Conservation (phyloP, 768 basidiomycete species). For the Suillus ampliporus region DNA sequence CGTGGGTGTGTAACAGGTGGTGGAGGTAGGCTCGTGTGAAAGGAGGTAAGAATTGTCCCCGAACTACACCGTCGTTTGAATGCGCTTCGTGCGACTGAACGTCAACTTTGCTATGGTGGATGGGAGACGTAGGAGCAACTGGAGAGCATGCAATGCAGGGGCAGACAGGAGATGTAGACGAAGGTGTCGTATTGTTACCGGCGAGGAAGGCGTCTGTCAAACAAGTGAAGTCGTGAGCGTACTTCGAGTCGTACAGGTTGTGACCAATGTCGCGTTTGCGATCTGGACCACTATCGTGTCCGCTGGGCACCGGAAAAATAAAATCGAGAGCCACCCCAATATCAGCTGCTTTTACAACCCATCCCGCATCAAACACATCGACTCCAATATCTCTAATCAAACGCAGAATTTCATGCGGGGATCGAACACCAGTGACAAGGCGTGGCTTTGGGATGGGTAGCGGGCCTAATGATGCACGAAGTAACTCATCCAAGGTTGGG, state of each 20-base stretch:
- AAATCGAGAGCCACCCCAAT: slow-evolving; percentile 83
- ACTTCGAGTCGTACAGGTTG: slow-evolving; percentile 68
- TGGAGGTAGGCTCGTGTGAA: slow-evolving; percentile 73
- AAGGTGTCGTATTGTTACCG: slow-evolving; percentile 6
- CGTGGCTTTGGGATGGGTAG: slow-evolving; percentile 67
- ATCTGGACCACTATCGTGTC: background rate
- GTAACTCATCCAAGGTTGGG: slow-evolving; percentile 43
- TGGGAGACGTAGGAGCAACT: slow-evolving; percentile 34
- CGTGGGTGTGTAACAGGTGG: slow-evolving; percentile 86
- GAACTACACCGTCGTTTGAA: background rate
- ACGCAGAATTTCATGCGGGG: slow-evolving; percentile 78
- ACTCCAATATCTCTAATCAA: slow-evolving; percentile 69
- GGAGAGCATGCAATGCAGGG: slow-evolving; percentile 65
- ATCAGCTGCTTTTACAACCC: slow-evolving; percentile 71
- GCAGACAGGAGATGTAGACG: slow-evolving; percentile 39
- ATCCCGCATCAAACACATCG: slow-evolving; percentile 77
- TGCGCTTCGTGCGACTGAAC: slow-evolving; percentile 24
- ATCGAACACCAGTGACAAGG: slow-evolving; percentile 55
- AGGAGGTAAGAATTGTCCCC: slow-evolving; percentile 33
- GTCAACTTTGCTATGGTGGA: slow-evolving; percentile 55
- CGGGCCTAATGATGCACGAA: slow-evolving; percentile 62
- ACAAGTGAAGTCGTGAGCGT: slow-evolving; percentile 64
- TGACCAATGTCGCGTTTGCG: slow-evolving; percentile 59
- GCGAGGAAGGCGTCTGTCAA: slow-evolving; percentile 43
- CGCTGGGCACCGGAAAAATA: slow-evolving; percentile 57